phyloP scores from a whole-genome alignment of 805 yeast species.

The Metschnikowia lunata region DNA sequence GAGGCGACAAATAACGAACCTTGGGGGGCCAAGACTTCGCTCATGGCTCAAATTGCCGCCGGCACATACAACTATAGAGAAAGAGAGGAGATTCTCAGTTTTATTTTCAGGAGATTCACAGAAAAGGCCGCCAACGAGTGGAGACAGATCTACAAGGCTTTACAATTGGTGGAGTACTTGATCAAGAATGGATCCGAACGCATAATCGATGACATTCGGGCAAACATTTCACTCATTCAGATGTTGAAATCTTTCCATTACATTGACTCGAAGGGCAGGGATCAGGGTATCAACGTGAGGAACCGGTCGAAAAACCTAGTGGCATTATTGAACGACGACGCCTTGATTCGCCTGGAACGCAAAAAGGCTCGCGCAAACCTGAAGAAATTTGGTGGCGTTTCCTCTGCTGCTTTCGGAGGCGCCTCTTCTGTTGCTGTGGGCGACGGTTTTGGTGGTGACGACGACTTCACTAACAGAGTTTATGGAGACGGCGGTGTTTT shows the following conservation, averaged over 20 bases:
- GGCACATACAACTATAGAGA: slow-evolving; percentile 87
- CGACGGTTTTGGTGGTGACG: slow-evolving; percentile 34
- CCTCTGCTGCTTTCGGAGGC: slow-evolving; percentile 51
- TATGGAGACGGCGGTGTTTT: slow-evolving; percentile 71
- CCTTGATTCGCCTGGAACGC: slow-evolving; percentile 72
- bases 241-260: slow-evolving; percentile 93
- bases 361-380: slow-evolving; percentile 85
- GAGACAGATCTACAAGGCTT: slow-evolving; percentile 95
- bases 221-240: slow-evolving; percentile 72
- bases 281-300: slow-evolving; percentile 93
- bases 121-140: slow-evolving; percentile 95
- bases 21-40: slow-evolving; percentile 91
- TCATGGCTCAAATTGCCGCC: slow-evolving; percentile 93
- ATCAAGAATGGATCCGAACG: slow-evolving; percentile 92
- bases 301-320: slow-evolving; percentile 79
- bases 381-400: slow-evolving; percentile 77
- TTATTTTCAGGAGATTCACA: slow-evolving; percentile 83
- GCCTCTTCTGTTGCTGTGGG: slow-evolving; percentile 35
- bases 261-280: slow-evolving; percentile 88
- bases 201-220: slow-evolving; percentile 89
- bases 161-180: slow-evolving; percentile 87
- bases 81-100: slow-evolving; percentile 71
- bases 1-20: slow-evolving; percentile 99
- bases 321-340: slow-evolving; percentile 70
- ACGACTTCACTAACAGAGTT: slow-evolving; percentile 49